Base-by-base conservation (phyloP, 78 protist genomes). In the Creolimax fragrantissima region DNA sequence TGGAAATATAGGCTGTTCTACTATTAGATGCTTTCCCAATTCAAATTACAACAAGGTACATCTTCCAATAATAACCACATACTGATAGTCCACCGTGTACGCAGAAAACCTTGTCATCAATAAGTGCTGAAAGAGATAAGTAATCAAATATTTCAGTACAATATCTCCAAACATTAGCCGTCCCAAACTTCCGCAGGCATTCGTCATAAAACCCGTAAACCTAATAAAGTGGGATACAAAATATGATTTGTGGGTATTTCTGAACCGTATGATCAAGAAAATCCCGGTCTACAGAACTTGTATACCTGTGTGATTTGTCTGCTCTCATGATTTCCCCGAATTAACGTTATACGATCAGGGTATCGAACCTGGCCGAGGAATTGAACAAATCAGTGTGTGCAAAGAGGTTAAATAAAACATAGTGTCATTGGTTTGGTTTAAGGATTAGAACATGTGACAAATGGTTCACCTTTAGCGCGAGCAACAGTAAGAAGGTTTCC, bases 131-230 rank as follows among this genome's bases (percentile, higher is more conserved):
- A 17, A 99, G 96, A 11, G 97, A 81, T n/a, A 99, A 96, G 93
- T 97, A 97, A 91, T 99, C 99, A 88, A 99, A 99, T 35, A 99
- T 95, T 41, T 98, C 99, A 3, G 99, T 97, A 96, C 99, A 98
- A 86, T 67, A 85, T 3, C 95, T 47, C 99, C 99, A 98, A 44
- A 97, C 99, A 32, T 97, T 97, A 39, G 93, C 97, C 3, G 96
- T 88, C 58, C 99, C 99, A 92, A 96, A 99, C 92, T 99, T 99
- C 74, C 99, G 92, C 85, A 98, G 95, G 92, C 99, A 98, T 92
- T 99, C 99, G 89, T 99, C 99, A 93, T 98, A 99, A 94, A 99
- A 99, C 24, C 99, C 99, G 91, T 99, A 99, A 5, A 98, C 97
- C 74, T 58, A 17, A 11, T 32, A 58, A 11, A 58, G 39, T 32